Evolutionary conservation across 169 alveolate genomes (phyloP).

Genomic region (Plasmodium inui): DNA sequence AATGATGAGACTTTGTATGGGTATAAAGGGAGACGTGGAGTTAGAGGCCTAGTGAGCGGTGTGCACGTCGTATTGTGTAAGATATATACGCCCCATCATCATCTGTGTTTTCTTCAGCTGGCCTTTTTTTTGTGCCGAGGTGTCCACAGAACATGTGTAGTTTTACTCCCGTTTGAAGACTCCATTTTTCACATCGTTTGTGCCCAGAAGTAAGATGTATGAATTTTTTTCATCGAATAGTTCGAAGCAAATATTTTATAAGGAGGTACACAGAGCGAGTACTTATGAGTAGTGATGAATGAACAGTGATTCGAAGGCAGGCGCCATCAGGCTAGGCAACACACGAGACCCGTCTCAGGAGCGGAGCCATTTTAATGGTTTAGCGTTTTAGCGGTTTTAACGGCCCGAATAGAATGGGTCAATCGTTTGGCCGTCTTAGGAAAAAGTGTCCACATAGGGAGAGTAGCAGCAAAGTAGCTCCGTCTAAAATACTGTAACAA

Average conservation of each 20-base stretch:
- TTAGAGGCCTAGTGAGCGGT: background rate
- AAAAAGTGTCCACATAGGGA: background rate
- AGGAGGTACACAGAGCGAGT: background rate
- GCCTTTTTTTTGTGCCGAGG: background rate
- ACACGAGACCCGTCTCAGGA: background rate
- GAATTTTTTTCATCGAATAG: background rate
- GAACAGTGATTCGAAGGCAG: background rate
- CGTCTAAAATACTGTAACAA: background rate
- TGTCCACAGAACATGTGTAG: background rate
- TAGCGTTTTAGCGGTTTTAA: background rate
- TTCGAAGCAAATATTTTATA: background rate
- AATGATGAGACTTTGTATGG: background rate
- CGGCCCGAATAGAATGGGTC: background rate
- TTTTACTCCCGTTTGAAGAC: background rate
- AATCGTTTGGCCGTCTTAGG: background rate
- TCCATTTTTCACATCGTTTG: background rate
- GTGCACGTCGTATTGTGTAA: background rate
- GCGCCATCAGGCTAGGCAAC: background rate
- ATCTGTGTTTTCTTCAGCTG: background rate
- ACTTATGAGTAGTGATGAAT: conserved; percentile 3
- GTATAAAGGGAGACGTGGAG: background rate
- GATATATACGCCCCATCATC: background rate
- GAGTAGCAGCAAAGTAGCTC: background rate
- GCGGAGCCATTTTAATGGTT: background rate
- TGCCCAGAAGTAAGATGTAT: background rate